These are phyloP conservation scores for Carpinus fangiana DNA, from an alignment of 306 rosid species.

Conservation along the genomic window DNA sequence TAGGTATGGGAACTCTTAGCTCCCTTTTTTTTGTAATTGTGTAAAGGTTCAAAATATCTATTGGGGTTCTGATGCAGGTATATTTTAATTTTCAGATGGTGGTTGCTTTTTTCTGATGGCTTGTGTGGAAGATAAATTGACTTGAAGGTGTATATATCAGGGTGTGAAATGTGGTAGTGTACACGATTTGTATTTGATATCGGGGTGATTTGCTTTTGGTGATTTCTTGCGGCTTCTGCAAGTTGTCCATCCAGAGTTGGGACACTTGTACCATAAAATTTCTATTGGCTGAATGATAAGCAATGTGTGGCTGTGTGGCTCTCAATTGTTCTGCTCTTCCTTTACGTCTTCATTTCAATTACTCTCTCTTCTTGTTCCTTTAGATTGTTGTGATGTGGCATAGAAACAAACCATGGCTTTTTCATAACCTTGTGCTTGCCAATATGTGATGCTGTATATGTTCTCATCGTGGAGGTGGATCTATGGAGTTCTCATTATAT, in stretches of 20 bases:
- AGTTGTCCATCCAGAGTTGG: slow-evolving; percentile 49
- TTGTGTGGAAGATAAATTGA: slow-evolving; percentile 47
- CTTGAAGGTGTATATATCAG: slow-evolving; percentile 47
- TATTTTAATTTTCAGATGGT: slow-evolving; percentile 37
- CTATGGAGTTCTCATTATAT: not conserved
- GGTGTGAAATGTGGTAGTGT: slow-evolving; percentile 44
- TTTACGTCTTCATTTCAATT: slow-evolving; percentile 22
- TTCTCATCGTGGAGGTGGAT: not conserved
- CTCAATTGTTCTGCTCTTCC: slow-evolving; percentile 18
- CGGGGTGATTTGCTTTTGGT: slow-evolving; percentile 38
- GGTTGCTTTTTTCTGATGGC: slow-evolving; percentile 41
- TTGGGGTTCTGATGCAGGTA: slow-evolving; percentile 17
- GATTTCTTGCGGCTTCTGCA: slow-evolving; percentile 42
- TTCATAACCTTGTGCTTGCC: not conserved
- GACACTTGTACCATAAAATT: slow-evolving; percentile 52
- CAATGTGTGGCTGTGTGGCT: slow-evolving; percentile 22
- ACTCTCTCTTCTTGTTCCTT: slow-evolving; percentile 19
- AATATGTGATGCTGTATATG: not conserved
- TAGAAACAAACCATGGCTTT: slow-evolving; percentile 8
- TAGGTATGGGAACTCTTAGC: slow-evolving; percentile 44
- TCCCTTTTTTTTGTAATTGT: not conserved
- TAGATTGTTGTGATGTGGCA: not conserved
- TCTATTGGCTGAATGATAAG: slow-evolving; percentile 49
- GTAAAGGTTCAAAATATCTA: not conserved
- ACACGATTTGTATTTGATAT: slow-evolving; percentile 47